phyloP scores from a whole-genome alignment of 2,329 filamentous ascomycete genomes.

The Bipolaris oryzae region DNA sequence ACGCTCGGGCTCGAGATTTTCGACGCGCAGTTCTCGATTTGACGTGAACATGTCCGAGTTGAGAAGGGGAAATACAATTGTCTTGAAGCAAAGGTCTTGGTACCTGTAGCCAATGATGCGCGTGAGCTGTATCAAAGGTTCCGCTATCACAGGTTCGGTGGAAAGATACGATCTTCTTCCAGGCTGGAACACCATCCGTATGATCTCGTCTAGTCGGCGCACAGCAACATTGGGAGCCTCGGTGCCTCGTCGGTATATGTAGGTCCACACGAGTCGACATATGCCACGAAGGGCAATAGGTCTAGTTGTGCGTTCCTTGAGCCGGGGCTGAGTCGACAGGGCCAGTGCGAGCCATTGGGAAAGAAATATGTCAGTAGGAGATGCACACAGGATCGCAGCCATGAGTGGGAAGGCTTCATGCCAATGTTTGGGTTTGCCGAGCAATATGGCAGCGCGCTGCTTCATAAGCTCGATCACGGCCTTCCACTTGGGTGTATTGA shows the following conservation, averaged over 20 bases:
- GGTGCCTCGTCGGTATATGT: conserved; percentile 77
- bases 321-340: conserved; percentile 74
- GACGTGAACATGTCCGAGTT: conserved; percentile 87
- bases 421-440: conserved; percentile 94
- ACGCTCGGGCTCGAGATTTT: conserved; percentile 92
- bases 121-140: conserved; percentile 91
- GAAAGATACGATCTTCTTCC: conserved; percentile 81
- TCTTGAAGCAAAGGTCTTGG: conserved; percentile 90
- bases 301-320: conserved; percentile 82
- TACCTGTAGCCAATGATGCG: conserved; percentile 93
- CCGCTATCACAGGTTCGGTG: conserved; percentile 81
- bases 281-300: conserved; percentile 86
- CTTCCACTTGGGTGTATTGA: conserved; percentile 83
- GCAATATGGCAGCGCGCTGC: conserved; percentile 79
- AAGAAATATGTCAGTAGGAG: conserved; percentile 80
- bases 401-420: conserved; percentile 84
- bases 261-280: conserved; percentile 91
- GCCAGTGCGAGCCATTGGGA: conserved; percentile 86
- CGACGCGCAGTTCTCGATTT: conserved; percentile 79
- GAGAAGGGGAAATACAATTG: conserved; percentile 91
- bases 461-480: conserved; percentile 81
- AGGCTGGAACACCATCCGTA: conserved; percentile 80
- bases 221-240: conserved; percentile 72
- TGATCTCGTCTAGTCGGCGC: conserved; percentile 87
- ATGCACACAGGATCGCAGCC: conserved; percentile 84